These are phyloP conservation scores for Phytomonas sp. DNA, from an alignment of 208 protist genomes.

Conservation along the genomic window DNA sequence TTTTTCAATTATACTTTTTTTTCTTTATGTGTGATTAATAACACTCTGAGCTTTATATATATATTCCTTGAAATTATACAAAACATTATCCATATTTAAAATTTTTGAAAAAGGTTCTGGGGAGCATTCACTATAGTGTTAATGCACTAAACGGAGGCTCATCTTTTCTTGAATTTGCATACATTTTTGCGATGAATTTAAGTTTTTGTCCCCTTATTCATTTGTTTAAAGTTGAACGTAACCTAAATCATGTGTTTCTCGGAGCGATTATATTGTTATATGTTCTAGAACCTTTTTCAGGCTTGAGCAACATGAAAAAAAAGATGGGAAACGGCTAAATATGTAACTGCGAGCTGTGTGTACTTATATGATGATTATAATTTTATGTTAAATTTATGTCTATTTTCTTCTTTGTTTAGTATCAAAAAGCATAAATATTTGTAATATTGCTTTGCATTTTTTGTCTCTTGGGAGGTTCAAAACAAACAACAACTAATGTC, in stretches of 20 bases:
- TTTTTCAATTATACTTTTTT: background rate
- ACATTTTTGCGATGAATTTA: conserved; percentile 6
- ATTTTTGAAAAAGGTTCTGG: background rate
- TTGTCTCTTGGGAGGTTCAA: background rate
- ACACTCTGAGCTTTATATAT: background rate
- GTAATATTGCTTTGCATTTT: conserved; percentile 7
- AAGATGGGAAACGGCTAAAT: background rate
- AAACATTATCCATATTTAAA: background rate
- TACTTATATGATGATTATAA: conserved; percentile 11
- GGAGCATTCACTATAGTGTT: background rate
- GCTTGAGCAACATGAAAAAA: background rate
- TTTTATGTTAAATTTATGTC: conserved; percentile 14
- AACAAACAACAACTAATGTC: conserved; percentile 12
- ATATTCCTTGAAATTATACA: background rate
- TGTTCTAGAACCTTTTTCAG: background rate
- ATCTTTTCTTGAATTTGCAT: conserved; percentile 8
- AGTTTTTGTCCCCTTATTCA: conserved; percentile 7
- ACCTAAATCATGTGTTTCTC: background rate
- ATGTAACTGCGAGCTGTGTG: background rate
- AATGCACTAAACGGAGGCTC: conserved; percentile 5
- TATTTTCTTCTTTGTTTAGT: conserved; percentile 12
- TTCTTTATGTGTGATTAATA: background rate
- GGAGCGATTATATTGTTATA: background rate
- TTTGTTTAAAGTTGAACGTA: conserved; percentile 8
- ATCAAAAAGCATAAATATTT: conserved; percentile 13